These are phyloP conservation scores for Amaranthus hypochondriacus DNA, from an alignment of 148 eudicot species.

Conservation along the genomic window DNA sequence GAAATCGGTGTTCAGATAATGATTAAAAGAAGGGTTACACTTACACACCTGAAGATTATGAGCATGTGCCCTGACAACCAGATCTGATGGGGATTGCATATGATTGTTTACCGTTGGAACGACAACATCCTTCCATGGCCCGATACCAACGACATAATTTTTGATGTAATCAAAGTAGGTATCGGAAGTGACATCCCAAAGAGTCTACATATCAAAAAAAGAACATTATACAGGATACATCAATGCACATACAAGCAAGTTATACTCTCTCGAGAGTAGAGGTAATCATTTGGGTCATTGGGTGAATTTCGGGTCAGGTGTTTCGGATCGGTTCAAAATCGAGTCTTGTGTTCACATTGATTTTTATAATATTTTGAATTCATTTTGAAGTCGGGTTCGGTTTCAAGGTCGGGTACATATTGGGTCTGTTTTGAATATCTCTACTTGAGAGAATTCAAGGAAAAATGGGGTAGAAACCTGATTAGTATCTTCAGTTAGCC, in stretches of 20 bases:
- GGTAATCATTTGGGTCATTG: too few species aligned
- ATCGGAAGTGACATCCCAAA: slow-evolving; percentile 70
- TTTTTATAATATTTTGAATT: too few species aligned
- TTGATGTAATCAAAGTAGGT: slow-evolving; percentile 59
- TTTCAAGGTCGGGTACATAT: not conserved
- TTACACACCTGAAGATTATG: slow-evolving; percentile 54
- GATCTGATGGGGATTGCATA: slow-evolving; percentile 59
- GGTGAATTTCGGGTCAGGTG: too few species aligned
- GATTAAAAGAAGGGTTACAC: not conserved
- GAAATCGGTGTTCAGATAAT: too few species aligned
- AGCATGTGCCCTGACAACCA: slow-evolving; percentile 85
- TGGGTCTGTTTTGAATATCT: not conserved
- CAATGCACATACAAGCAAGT: not conserved
- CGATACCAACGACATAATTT: slow-evolving; percentile 70
- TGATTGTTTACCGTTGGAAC: slow-evolving; percentile 56
- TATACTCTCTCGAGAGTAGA: not conserved
- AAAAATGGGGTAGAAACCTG: slow-evolving; percentile 41
- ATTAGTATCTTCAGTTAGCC: slow-evolving; percentile 71
- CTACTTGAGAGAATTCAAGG: not conserved
- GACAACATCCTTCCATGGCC: slow-evolving; percentile 75
- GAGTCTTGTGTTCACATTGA: too few species aligned
- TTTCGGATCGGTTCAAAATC: too few species aligned
- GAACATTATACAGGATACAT: not conserved
- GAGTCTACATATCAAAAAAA: slow-evolving; percentile 41
- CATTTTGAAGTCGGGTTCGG: too few species aligned